Percentiles rank a stretch among this genome's conserved stretches.
Evolutionary conservation across 768 basidiomycete species (phyloP).

Genomic region (Russula foetens): DNA sequence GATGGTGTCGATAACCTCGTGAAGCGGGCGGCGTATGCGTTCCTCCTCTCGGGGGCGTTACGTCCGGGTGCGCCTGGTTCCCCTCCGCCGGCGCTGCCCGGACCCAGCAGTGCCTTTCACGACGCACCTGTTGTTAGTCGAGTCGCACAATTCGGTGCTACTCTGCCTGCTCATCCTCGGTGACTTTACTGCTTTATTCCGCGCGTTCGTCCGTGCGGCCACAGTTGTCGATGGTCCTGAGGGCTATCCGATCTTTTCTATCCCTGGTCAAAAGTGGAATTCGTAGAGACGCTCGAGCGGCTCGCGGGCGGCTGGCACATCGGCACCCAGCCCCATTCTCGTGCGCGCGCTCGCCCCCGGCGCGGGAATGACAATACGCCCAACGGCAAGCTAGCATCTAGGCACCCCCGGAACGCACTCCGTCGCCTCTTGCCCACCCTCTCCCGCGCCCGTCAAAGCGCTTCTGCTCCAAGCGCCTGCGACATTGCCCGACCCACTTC

Average conservation of each 20-base stretch:
- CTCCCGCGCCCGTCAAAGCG: conserved; percentile 6
- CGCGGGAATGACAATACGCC: background rate
- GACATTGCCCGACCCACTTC: too few species aligned
- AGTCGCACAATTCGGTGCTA: conserved; percentile 82
- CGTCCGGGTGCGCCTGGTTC: conserved; percentile 49
- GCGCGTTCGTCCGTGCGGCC: conserved; percentile 58
- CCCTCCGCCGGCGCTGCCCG: conserved; percentile 25
- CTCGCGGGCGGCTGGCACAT: conserved; percentile 36
- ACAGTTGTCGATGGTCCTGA: conserved; percentile 73
- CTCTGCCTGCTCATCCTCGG: conserved; percentile 71
- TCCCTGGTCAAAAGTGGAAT: conserved; percentile 85
- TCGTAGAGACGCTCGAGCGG: conserved; percentile 76
- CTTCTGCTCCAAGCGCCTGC: too few species aligned
- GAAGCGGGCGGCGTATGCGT: conserved; percentile 55
- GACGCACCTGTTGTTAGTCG: conserved; percentile 81
- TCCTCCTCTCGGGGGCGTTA: conserved; percentile 55
- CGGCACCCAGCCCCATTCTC: conserved; percentile 41
- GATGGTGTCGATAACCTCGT: conserved; percentile 33
- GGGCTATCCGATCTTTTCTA: conserved; percentile 81
- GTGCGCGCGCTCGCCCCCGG: conserved; percentile 24
- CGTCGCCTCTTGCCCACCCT: conserved; percentile 10
- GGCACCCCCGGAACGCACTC: too few species aligned
- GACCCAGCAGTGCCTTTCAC: conserved; percentile 59
- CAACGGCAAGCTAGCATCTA: background rate
- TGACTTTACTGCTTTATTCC: conserved; percentile 57